These are phyloP conservation scores for Paraurostyla sp. DNA, from an alignment of 73 alveolate species.

Conservation along the genomic window DNA sequence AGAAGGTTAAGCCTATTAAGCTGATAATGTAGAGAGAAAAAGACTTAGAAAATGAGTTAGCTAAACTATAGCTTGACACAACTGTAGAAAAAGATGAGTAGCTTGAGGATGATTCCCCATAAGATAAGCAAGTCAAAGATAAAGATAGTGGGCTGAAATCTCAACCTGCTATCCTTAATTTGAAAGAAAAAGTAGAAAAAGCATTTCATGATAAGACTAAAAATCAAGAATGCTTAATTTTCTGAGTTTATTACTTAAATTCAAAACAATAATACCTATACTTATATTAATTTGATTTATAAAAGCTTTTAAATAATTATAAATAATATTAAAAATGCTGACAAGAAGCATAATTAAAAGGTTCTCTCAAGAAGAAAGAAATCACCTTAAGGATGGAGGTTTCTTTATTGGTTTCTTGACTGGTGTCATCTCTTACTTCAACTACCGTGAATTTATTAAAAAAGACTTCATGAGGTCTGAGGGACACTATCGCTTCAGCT, in stretches of 20 bases:
- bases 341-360: constrained; percentile 21
- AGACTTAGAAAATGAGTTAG: too few relatives aligned
- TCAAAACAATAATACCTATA: not conserved
- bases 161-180: too few relatives aligned
- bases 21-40: too few relatives aligned
- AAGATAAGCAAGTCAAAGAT: too few relatives aligned
- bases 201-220: too few relatives aligned
- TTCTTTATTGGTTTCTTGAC: constrained; percentile 26
- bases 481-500: constrained; percentile 61
- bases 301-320: not conserved
- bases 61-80: too few relatives aligned
- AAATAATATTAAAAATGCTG: constrained; percentile 47
- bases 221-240: too few relatives aligned
- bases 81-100: too few relatives aligned
- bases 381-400: constrained; percentile 49
- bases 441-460: constrained; percentile 59
- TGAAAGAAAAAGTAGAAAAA: too few relatives aligned
- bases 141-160: too few relatives aligned
- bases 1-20: too few relatives aligned
- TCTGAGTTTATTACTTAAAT: not conserved
- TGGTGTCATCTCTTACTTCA: constrained; percentile 65
- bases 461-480: constrained; percentile 71
- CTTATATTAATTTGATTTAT: not conserved
- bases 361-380: not conserved
- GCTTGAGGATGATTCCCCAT: too few relatives aligned